Evolutionary conservation across 2,329 filamentous ascomycete species (phyloP).

Genomic region (Scedosporium boydii): DNA sequence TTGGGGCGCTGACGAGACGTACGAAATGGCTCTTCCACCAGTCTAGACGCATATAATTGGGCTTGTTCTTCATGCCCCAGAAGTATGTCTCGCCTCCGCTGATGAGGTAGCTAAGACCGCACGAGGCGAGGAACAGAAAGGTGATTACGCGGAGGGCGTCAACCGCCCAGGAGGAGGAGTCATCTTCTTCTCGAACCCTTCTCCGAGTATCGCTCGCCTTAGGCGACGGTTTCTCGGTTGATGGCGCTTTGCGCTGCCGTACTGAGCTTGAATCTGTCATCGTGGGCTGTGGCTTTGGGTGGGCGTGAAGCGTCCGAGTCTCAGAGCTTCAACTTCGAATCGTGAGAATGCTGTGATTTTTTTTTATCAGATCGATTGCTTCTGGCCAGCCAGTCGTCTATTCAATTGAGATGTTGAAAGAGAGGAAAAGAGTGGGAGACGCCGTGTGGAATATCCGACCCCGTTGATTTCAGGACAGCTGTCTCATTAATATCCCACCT

Average conservation of each 20-base stretch:
- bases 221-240: background rate
- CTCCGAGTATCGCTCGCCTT: constrained; percentile 13
- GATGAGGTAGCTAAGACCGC: constrained; percentile 65
- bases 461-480: background rate
- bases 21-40: constrained; percentile 54
- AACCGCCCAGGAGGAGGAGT: constrained; percentile 43
- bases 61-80: constrained; percentile 54
- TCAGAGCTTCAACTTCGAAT: background rate
- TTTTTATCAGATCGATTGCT: background rate
- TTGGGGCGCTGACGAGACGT: constrained; percentile 17
- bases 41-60: constrained; percentile 50
- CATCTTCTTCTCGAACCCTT: constrained; percentile 48
- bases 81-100: constrained; percentile 60
- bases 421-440: background rate
- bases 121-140: constrained; percentile 57
- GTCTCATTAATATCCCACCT: background rate
- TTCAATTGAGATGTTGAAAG: background rate
- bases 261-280: constrained; percentile 18
- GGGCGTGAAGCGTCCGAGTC: background rate
- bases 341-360: background rate
- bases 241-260: constrained; percentile 32
- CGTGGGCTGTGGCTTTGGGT: background rate
- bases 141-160: constrained; percentile 62
- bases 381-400: background rate
- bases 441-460: background rate